Evolutionary conservation across 2,329 filamentous ascomycete genomes (phyloP).

Genomic region (Elsinoe batatas): DNA sequence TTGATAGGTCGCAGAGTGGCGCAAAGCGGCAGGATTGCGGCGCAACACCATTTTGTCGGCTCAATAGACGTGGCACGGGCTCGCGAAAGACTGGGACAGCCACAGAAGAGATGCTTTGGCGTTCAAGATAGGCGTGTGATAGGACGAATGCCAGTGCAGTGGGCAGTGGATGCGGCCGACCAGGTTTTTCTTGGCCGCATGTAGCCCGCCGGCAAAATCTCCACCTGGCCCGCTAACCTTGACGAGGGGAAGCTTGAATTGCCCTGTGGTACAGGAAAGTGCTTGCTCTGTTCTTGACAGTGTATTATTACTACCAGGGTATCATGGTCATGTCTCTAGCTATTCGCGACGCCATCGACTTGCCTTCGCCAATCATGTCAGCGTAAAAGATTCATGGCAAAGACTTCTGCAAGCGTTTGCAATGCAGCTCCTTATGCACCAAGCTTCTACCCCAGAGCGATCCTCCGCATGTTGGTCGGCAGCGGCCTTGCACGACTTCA

Average conservation of each 20-base stretch:
- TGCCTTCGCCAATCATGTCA: not conserved
- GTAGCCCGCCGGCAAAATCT: not conserved
- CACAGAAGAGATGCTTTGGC: not conserved
- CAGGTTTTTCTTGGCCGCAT: not conserved
- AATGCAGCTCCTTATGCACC: not conserved
- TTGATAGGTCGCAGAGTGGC: not conserved
- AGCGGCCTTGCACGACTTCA: not conserved
- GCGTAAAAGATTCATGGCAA: not conserved
- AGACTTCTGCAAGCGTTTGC: not conserved
- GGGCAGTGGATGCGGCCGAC: not conserved
- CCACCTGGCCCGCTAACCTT: not conserved
- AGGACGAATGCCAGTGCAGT: not conserved
- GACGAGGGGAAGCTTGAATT: not conserved
- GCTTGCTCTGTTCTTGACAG: too few species aligned
- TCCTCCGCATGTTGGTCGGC: not conserved
- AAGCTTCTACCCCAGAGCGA: not conserved
- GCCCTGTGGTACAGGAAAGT: not conserved
- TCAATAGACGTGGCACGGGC: not conserved
- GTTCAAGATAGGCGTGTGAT: not conserved
- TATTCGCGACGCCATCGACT: not conserved
- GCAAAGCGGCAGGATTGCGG: not conserved
- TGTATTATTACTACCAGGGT: not conserved
- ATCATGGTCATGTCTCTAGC: not conserved
- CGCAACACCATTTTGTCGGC: not conserved
- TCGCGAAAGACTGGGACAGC: not conserved